Conservation (phyloP, 177 flowering plant species). For the Tripterygium wilfordii region DNA sequence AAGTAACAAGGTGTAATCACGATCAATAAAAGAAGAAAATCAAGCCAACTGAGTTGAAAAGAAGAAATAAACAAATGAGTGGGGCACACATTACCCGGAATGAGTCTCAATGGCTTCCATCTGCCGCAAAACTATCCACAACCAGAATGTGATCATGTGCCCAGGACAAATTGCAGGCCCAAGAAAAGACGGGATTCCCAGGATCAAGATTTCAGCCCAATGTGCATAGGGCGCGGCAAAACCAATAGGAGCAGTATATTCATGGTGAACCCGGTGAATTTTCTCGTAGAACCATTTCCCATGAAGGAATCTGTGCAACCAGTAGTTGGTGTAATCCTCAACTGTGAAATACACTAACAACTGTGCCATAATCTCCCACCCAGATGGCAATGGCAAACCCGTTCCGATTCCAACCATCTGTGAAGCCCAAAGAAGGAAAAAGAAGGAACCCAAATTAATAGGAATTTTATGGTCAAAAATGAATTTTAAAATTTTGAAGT, state of each 20-base stretch:
- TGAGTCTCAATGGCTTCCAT: constrained; percentile 94
- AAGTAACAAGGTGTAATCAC: constrained; percentile 14
- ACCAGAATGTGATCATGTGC: constrained; percentile 79
- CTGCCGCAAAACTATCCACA: constrained; percentile 80
- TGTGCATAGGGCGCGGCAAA: constrained; percentile 19
- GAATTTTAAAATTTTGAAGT: too few relatives aligned
- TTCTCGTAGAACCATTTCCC: constrained; percentile 9
- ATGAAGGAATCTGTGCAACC: constrained; percentile 16
- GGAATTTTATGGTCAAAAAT: constrained; percentile 1
- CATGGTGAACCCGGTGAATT: constrained; percentile 16
- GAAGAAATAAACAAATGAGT: too few relatives aligned
- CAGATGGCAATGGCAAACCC: constrained; percentile 14
- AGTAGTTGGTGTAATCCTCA: constrained; percentile 12
- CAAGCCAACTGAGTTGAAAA: background rate
- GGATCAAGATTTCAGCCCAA: constrained; percentile 19
- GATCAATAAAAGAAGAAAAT: constrained; percentile 10
- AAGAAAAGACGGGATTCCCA: constrained; percentile 11
- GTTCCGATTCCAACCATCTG: constrained; percentile 75
- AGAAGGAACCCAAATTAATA: background rate
- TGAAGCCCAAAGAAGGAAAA: background rate
- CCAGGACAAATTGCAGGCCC: constrained; percentile 18
- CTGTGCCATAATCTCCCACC: constrained; percentile 8
- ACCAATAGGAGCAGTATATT: constrained; percentile 14
- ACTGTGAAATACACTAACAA: constrained; percentile 8
- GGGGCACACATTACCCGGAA: constrained; percentile 55